Evolutionary conservation across 2,329 filamentous ascomycete species (phyloP).

Genomic region (Dothideomycetes sp.): DNA sequence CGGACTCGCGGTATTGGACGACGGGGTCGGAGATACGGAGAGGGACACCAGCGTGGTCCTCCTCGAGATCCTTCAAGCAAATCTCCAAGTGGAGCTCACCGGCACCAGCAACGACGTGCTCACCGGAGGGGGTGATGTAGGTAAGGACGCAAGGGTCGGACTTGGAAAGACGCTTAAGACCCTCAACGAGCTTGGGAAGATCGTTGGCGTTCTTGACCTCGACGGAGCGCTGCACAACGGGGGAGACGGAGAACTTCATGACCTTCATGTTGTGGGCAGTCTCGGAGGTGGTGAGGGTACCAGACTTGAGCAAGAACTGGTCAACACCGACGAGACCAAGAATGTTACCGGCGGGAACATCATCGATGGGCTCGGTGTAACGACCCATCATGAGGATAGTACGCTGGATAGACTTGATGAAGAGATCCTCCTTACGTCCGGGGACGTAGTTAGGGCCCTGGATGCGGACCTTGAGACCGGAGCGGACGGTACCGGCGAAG

Average conservation of each 20-base stretch:
- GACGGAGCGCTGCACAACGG: constrained; percentile 95
- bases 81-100: constrained; percentile 99
- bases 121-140: constrained; percentile 79
- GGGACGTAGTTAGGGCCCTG: constrained; percentile 98
- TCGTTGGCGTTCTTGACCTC: constrained; percentile 99
- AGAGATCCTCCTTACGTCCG: constrained; percentile 97
- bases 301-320: constrained; percentile 99
- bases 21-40: constrained; percentile 97
- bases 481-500: constrained; percentile 95
- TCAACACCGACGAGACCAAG: constrained; percentile 98
- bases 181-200: constrained; percentile 98
- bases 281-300: constrained; percentile 94
- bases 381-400: constrained; percentile 99
- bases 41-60: constrained; percentile 97
- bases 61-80: constrained; percentile 99
- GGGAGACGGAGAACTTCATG: constrained; percentile 99
- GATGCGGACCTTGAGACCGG: constrained; percentile 98
- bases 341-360: constrained; percentile 99
- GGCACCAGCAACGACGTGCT: constrained; percentile 98
- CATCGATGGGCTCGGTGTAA: constrained; percentile 96
- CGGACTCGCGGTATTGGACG: constrained; percentile 97
- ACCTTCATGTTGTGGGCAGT: constrained; percentile 99
- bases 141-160: constrained; percentile 97
- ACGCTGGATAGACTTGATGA: constrained; percentile 99
- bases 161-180: constrained; percentile 99